Percentiles rank a stretch among this genome's conserved stretches.
Conservation (phyloP, 305 asterid species). For the Fraxinus dipetala region DNA sequence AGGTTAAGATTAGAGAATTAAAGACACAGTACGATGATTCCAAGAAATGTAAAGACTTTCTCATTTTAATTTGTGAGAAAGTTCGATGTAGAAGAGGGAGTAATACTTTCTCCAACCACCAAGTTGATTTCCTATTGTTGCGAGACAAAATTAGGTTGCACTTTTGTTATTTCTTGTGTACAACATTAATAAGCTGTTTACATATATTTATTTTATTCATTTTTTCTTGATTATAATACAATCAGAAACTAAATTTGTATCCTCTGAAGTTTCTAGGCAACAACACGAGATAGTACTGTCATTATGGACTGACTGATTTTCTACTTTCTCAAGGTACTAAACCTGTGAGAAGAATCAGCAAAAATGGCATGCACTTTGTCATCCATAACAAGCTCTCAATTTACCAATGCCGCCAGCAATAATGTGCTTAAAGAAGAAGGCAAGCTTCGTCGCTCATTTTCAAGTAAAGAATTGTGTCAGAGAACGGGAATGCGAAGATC, state of each 20-base stretch:
- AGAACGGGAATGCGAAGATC: constrained; percentile 41
- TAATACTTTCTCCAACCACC: background rate
- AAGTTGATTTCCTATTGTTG: background rate
- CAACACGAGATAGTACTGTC: too few relatives aligned
- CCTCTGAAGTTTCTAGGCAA: too few relatives aligned
- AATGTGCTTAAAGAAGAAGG: constrained; percentile 19
- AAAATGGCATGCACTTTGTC: constrained; percentile 49
- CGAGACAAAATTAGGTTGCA: background rate
- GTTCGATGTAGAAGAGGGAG: too few relatives aligned
- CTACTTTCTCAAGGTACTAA: constrained; percentile 14
- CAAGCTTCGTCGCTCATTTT: constrained; percentile 41
- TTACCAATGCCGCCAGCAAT: constrained; percentile 22
- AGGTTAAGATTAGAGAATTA: background rate
- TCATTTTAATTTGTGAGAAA: background rate
- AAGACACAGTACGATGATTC: background rate
- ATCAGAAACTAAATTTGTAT: too few relatives aligned
- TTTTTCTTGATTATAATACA: background rate
- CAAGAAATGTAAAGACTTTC: background rate
- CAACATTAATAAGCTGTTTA: background rate
- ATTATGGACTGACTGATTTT: background rate
- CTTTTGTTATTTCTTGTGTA: background rate
- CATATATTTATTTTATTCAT: too few relatives aligned
- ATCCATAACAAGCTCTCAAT: constrained; percentile 26
- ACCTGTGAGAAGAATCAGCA: constrained; percentile 7
- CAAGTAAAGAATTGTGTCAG: constrained; percentile 27